These are phyloP conservation scores for Suhomyces kunorum DNA, from an alignment of 1,139 yeast species.

Conservation along the genomic window DNA sequence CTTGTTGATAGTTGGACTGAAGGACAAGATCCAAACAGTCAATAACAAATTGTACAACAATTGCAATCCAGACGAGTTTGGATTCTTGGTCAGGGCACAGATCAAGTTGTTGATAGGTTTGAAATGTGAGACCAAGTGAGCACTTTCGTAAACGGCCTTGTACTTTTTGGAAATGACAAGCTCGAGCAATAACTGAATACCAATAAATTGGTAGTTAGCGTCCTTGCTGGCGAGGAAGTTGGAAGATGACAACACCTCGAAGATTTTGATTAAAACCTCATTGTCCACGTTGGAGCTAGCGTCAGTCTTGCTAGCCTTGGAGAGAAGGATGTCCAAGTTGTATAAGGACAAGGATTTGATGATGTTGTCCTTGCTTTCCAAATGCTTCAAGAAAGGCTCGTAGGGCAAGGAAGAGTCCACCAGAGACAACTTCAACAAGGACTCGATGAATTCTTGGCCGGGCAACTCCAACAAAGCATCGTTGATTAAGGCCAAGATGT, in stretches of 20 bases:
- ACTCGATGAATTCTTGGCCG: constrained; percentile 40
- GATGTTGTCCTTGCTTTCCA: constrained; percentile 48
- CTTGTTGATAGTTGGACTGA: constrained; percentile 57
- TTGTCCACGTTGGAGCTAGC: constrained; percentile 23
- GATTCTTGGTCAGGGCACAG: constrained; percentile 34
- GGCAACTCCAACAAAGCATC: constrained; percentile 57
- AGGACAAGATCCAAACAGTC: constrained; percentile 82
- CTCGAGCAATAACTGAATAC: constrained; percentile 66
- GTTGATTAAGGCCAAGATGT: constrained; percentile 66
- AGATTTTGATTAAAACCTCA: constrained; percentile 42
- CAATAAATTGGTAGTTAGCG: constrained; percentile 59
- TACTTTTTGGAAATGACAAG: constrained; percentile 59
- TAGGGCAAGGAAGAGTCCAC: constrained; percentile 57
- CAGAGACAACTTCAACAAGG: constrained; percentile 46
- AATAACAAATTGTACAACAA: constrained; percentile 78
- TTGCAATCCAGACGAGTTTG: constrained; percentile 70
- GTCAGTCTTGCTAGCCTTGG: constrained; percentile 24
- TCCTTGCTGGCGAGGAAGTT: constrained; percentile 50
- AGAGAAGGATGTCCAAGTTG: constrained; percentile 44
- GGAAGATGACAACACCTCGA: constrained; percentile 43
- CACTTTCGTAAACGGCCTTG: constrained; percentile 59
- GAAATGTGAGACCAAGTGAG: constrained; percentile 50
- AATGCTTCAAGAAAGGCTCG: constrained; percentile 54
- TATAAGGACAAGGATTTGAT: constrained; percentile 49
- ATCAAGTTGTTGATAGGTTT: constrained; percentile 51